A percentile compares a stretch with the other conserved stretches of the same genome.
Evolutionary conservation across 2,329 filamentous ascomycete species (phyloP).

Genomic region (Meredithiella fracta): DNA sequence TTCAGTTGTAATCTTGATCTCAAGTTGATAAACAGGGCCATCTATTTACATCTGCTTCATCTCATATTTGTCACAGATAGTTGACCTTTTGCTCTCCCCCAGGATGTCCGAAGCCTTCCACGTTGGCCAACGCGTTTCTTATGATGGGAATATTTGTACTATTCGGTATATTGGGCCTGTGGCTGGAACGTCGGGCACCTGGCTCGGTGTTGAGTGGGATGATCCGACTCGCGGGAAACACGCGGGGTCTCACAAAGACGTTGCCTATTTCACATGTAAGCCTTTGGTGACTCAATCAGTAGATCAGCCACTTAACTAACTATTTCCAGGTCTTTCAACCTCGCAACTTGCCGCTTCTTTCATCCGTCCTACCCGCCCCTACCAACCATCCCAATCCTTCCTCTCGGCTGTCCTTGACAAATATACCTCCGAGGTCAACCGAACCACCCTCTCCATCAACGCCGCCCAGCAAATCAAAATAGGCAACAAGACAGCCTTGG

Average conservation of each 20-base stretch:
- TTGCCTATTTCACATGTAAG: conserved; percentile 70
- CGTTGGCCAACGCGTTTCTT: conserved; percentile 64
- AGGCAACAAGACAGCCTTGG: conserved; percentile 75
- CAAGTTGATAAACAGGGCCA: no score
- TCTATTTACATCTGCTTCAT: no score
- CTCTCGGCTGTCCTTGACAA: conserved; percentile 66
- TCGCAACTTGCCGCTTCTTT: conserved; percentile 68
- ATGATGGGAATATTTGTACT: conserved; percentile 62
- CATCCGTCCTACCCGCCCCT: conserved; percentile 56
- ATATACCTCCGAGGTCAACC: conserved; percentile 48
- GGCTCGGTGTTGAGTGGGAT: conserved; percentile 97
- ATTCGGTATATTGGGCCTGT: conserved; percentile 69
- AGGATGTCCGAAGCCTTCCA: conserved; percentile 26
- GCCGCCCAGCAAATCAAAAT: conserved; percentile 38
- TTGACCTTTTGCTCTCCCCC: not conserved
- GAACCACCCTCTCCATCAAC: conserved; percentile 14
- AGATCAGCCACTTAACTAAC: not conserved
- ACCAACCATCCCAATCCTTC: conserved; percentile 55
- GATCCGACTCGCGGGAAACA: conserved; percentile 76
- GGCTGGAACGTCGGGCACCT: conserved; percentile 56
- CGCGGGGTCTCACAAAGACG: conserved; percentile 63
- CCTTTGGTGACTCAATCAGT: not conserved
- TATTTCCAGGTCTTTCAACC: conserved; percentile 36
- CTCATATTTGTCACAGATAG: not conserved
- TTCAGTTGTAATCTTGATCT: no score